Evolutionary conservation across 2,329 filamentous ascomycete species (phyloP), one percentile per base, ranked within the genome.

Genomic region (Didymella sp.): DNA sequence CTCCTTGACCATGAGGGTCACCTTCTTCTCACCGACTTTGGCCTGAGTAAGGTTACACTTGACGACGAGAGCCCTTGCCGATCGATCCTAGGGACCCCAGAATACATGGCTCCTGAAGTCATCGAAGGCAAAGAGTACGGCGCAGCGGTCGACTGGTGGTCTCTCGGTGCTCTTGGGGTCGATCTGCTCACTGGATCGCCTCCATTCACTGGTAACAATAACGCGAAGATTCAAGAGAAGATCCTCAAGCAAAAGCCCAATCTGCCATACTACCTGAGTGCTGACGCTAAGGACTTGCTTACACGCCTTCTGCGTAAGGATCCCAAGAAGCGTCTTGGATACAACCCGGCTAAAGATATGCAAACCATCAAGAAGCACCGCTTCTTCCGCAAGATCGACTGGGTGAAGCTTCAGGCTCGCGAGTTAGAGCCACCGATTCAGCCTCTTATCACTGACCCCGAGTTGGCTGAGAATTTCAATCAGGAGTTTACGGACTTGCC

Each of bases 31-130:
- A 98, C 96, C 1, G 96, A 99, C 76, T 99, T 99, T 74, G 95
- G 95, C 4, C 85, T 99, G 17, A 96, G 91, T 79, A 99, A 99
- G 78, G 95, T 98, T 28, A 89, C 93, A 0, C 84, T 95, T 15
- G 88, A 92, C 56, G 87, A 85, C 51, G 84, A 85, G 52, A 83
- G 83, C 62, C 83, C 82, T 28, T 97, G 94, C 82, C 91, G 92
- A 77, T 96, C 92, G 38, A 89, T 97, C 64, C 86, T 97, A 9
- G 95, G 95, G 47, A 99, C 95, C 0, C 89, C 97, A 56, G 95
- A 98, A 75, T 99, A 99, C 83, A 99, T 99, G 95, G 96, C 95
- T 0, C 95, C 95, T 0, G 95, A 99, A 78, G 90, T 99, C 48
- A 87, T 99, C 59, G 85, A 88, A 60, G 93, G 92, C 59, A 88